Conservation (phyloP, 805 yeast genomes). For the Priceomyces castillae region DNA sequence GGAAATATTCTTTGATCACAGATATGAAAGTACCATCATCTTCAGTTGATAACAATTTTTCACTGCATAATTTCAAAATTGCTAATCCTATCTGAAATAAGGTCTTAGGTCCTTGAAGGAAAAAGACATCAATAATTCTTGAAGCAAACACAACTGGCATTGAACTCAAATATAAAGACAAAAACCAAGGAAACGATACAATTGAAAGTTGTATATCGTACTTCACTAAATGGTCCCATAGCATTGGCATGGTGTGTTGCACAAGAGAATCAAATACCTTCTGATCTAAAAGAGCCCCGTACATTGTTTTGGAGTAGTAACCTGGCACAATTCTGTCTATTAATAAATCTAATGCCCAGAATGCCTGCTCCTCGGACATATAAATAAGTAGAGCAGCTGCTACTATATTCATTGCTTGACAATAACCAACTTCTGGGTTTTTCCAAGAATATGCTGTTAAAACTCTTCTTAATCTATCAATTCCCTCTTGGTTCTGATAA, state of each 20-base stretch:
- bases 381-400: constrained; percentile 74
- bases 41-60: constrained; percentile 67
- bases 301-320: constrained; percentile 95
- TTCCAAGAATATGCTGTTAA: constrained; percentile 95
- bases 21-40: constrained; percentile 94
- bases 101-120: constrained; percentile 84
- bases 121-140: constrained; percentile 84
- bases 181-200: constrained; percentile 94
- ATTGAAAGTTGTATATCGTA: constrained; percentile 90
- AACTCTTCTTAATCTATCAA: constrained; percentile 78
- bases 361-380: constrained; percentile 96
- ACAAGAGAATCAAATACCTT: constrained; percentile 89
- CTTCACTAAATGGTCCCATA: constrained; percentile 77
- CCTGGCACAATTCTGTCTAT: constrained; percentile 92
- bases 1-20: constrained; percentile 78
- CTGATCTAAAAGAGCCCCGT: constrained; percentile 93
- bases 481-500: constrained; percentile 84
- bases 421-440: constrained; percentile 94
- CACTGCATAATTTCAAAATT: constrained; percentile 84
- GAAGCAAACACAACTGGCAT: constrained; percentile 95
- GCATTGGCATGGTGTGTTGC: constrained; percentile 80
- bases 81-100: constrained; percentile 93
- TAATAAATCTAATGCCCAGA: constrained; percentile 80
- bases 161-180: constrained; percentile 82
- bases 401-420: constrained; percentile 98